These are phyloP conservation scores for Rhizophagus clarus DNA, from an alignment of 192 early-diverging fungal species.

Conservation along the genomic window DNA sequence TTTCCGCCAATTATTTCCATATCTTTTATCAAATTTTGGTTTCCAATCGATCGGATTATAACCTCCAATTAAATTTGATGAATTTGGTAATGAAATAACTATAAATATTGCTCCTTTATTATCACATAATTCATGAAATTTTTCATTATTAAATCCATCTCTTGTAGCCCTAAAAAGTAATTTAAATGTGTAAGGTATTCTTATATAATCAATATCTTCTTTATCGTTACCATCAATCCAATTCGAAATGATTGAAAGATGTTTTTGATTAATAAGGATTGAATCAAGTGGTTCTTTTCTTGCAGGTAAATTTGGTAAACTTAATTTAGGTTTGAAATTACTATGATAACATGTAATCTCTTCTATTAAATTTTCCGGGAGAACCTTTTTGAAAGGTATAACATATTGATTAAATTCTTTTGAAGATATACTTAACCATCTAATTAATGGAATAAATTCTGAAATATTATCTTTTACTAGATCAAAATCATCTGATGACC, in stretches of 20 bases:
- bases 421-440: slow-evolving; percentile 19
- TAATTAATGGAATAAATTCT: slow-evolving; percentile 28
- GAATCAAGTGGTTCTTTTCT: slow-evolving; percentile 16
- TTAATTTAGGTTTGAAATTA: background rate
- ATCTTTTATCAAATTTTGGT: background rate
- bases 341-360: slow-evolving; percentile 1
- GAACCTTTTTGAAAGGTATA: background rate
- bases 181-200: background rate
- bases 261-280: background rate
- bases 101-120: background rate
- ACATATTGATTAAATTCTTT: background rate
- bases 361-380: background rate
- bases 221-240: slow-evolving; percentile 19
- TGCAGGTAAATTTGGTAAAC: slow-evolving; percentile 3
- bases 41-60: slow-evolving; percentile 9
- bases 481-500: slow-evolving; percentile 6
- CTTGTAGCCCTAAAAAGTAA: background rate
- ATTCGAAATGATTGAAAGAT: background rate
- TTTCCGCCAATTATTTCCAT: background rate
- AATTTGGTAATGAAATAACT: background rate
- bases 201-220: background rate
- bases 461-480: background rate
- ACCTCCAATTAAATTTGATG: background rate
- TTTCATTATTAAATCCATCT: background rate
- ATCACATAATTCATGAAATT: slow-evolving; percentile 21